A percentile compares a stretch with the other conserved stretches of the same genome.
Evolutionary conservation across 345 rosid genomes (phyloP).

Genomic region (Balakata baccata): DNA sequence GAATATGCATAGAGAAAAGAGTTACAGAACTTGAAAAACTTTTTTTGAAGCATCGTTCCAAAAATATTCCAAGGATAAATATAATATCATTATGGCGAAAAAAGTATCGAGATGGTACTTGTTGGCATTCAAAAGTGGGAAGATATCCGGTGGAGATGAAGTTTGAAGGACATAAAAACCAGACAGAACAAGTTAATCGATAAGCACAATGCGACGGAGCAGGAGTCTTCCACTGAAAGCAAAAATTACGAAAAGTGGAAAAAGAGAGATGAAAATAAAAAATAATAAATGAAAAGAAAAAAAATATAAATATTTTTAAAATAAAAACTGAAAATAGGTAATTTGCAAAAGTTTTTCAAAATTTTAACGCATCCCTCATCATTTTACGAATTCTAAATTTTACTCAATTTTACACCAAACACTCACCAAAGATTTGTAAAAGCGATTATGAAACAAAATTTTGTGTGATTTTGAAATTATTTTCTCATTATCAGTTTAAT

Average conservation of each 20-base stretch:
- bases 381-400: too few species aligned
- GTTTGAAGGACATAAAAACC: slow-evolving; percentile 43
- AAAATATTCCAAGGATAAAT: slow-evolving; percentile 2
- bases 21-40: slow-evolving; percentile 4
- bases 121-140: slow-evolving; percentile 42
- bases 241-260: neutral
- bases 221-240: slow-evolving; percentile 1
- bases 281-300: too few species aligned
- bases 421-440: too few species aligned
- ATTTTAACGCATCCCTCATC: too few species aligned
- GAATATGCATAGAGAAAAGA: slow-evolving; percentile 6
- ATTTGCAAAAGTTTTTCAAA: too few species aligned
- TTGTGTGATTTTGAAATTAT: too few species aligned
- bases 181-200: slow-evolving; percentile 46
- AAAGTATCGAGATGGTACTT: slow-evolving; percentile 41
- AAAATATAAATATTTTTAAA: too few species aligned
- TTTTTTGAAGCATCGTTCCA: neutral
- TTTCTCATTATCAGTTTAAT: too few species aligned
- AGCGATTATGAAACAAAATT: too few species aligned
- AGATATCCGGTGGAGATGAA: slow-evolving; percentile 43
- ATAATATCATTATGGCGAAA: slow-evolving; percentile 12
- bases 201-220: slow-evolving; percentile 47
- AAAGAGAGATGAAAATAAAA: slow-evolving; percentile 27
- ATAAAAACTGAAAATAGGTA: too few species aligned
- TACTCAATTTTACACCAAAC: too few species aligned